Base-by-base conservation (phyloP, 1,284 basidiomycete species). In the Ganoderma leucocontextum region DNA sequence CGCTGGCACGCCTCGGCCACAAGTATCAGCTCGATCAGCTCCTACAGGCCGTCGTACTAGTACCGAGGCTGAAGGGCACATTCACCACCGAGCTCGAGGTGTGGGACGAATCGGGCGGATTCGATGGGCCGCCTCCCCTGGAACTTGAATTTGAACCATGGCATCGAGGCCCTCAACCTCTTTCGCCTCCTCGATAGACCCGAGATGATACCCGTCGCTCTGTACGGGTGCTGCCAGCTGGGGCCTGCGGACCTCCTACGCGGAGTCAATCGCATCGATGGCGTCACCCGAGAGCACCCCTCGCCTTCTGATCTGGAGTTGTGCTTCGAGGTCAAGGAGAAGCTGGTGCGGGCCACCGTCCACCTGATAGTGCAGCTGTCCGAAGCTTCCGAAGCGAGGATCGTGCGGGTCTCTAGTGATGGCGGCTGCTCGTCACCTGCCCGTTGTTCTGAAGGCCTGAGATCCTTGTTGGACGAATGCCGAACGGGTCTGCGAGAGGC, bases 101-200 rank as follows among this genome's bases (percentile, higher is more conserved):
- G 1, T 68, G 66, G 66, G 44, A 44, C n/a, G 12, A 35, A 9
- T 22, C 22, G 15, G 13, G 38, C 36, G 7, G 36, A 17, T 55
- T 35, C 35, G 39, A 5, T 33, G 33, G 12, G 12, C 8, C n/a
- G 33, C 22, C 47, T 5, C 22, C 49, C 19, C 53, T 44, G 29
- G 35, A n/a, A 29, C 1, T 15, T 41, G 4, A 13, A 10, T 15
- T 15, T 7, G 15, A 7, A 7, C n/a, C 4, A 58, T 38, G 52
- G n/a, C 8, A 64, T 62, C 17, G 63, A 68, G 41, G 67, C 61
- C 1, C 52, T 39, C 49, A 63, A 61, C 52, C 41, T 69, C 60
- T n/a, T 68, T 12, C 60, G 60, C n/a, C 25, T 42, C 12, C 44
- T 62, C 61, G 38, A 39, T 44, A 29, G 17, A 22, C 44, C 29